Evolutionary conservation across 2,329 filamentous ascomycete genomes (phyloP).

Genomic region (Cercospora nicotianae): DNA sequence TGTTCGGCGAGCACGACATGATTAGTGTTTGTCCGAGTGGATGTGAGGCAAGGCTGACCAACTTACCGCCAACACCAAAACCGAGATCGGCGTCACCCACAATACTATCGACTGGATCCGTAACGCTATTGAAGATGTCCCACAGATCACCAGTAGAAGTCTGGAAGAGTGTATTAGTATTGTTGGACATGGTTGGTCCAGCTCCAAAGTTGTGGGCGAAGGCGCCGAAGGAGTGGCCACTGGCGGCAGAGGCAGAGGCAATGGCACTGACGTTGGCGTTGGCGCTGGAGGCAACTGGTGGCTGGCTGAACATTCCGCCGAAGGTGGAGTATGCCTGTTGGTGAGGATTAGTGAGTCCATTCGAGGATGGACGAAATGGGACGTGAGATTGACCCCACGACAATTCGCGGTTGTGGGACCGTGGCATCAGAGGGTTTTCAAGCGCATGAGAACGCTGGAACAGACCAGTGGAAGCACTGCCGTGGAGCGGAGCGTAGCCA

Average conservation of each 20-base stretch:
- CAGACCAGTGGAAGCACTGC: not conserved
- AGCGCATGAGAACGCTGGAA: slow-evolving; percentile 9
- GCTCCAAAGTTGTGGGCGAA: slow-evolving; percentile 10
- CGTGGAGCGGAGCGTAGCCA: slow-evolving; percentile 15
- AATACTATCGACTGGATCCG: slow-evolving; percentile 16
- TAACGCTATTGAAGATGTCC: slow-evolving; percentile 18
- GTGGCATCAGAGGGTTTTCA: slow-evolving; percentile 11
- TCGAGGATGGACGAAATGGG: slow-evolving; percentile 21
- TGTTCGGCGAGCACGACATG: not conserved
- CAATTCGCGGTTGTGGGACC: slow-evolving; percentile 16
- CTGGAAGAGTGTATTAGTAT: slow-evolving; percentile 16
- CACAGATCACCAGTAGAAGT: slow-evolving; percentile 11
- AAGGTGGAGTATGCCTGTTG: slow-evolving; percentile 10
- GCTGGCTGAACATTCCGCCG: slow-evolving; percentile 17
- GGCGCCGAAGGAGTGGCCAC: not conserved
- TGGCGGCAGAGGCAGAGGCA: slow-evolving; percentile 7
- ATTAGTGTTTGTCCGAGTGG: not conserved
- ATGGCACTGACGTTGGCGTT: not conserved
- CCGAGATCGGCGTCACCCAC: slow-evolving; percentile 15
- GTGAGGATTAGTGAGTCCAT: slow-evolving; percentile 5
- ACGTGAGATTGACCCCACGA: slow-evolving; percentile 23
- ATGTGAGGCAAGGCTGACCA: not conserved
- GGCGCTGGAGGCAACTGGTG: slow-evolving; percentile 2
- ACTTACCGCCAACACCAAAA: slow-evolving; percentile 13
- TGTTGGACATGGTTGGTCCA: not conserved